These are phyloP conservation scores for Tulasnella sp. DNA, from an alignment of 768 basidiomycete genomes.

Conservation along the genomic window DNA sequence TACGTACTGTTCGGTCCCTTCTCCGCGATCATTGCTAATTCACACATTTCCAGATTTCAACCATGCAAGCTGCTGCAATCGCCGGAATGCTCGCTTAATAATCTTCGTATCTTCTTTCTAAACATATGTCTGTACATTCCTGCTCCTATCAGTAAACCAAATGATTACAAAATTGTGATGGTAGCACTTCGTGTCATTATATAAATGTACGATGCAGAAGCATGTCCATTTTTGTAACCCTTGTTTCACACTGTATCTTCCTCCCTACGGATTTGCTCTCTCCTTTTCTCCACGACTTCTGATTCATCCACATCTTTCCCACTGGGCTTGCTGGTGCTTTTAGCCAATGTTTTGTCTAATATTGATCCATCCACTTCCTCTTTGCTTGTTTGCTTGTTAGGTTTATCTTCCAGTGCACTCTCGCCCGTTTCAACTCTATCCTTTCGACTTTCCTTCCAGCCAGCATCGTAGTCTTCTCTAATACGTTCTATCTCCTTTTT, in stretches of 20 bases:
- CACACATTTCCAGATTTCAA: slow-evolving; percentile 25
- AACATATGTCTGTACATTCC: no score
- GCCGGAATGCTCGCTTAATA: slow-evolving; percentile 33
- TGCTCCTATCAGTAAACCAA: no score
- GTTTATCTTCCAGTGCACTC: slow-evolving; percentile 19
- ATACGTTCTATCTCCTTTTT: slow-evolving; percentile 43
- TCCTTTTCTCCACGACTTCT: slow-evolving; percentile 3
- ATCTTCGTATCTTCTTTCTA: no score
- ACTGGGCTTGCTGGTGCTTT: background rate
- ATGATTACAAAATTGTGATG: no score
- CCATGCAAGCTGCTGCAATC: slow-evolving; percentile 46
- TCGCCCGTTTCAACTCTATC: slow-evolving; percentile 23
- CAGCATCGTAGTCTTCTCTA: slow-evolving; percentile 46
- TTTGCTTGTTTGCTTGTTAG: background rate
- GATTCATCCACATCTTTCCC: background rate
- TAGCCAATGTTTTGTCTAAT: background rate
- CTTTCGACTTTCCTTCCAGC: slow-evolving; percentile 28
- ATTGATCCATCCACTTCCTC: background rate
- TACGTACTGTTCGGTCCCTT: slow-evolving; percentile 25
- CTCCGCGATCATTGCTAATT: no score
- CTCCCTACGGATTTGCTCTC: slow-evolving; percentile 1
- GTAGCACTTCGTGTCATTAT: no score
- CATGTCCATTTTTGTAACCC: background rate
- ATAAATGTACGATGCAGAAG: no score
- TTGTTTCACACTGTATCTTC: background rate